phyloP scores from a whole-genome alignment of 176 grass and related monocot species.

The Carex scoparia region DNA sequence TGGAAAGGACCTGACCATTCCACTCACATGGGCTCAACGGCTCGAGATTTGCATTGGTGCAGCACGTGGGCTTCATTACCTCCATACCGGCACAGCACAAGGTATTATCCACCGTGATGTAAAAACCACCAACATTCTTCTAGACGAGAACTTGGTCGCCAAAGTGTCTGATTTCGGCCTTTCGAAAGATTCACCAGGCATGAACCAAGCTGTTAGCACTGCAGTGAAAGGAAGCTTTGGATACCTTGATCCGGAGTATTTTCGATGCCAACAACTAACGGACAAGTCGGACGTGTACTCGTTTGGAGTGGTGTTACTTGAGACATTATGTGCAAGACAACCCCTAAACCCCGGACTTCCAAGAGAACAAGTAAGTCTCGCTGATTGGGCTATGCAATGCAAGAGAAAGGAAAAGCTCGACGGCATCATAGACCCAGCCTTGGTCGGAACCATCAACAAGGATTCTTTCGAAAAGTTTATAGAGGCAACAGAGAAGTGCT shows the following conservation, averaged over 20 bases:
- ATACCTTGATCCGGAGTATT: conserved; percentile 40
- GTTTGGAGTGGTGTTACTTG: conserved; percentile 42
- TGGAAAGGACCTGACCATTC: conserved; percentile 28
- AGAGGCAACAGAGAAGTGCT: conserved; percentile 90
- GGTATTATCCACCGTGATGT: conserved; percentile 99
- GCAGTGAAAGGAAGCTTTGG: conserved; percentile 58
- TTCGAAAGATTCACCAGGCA: conserved; percentile 73
- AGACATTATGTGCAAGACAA: conserved; percentile 28
- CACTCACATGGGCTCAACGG: conserved; percentile 75
- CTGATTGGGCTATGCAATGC: conserved; percentile 63
- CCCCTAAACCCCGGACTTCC: conserved; percentile 14
- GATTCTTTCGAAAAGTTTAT: conserved; percentile 81
- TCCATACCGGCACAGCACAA: conserved; percentile 88
- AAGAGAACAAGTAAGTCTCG: conserved; percentile 32
- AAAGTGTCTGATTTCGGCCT: conserved; percentile 89
- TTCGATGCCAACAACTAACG: conserved; percentile 22
- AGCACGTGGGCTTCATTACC: conserved; percentile 82
- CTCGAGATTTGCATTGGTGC: conserved; percentile 85
- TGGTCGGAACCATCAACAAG: conserved; percentile 70
- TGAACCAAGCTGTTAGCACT: conserved; percentile 88
- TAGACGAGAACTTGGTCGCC: conserved; percentile 78
- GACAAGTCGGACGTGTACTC: conserved; percentile 39
- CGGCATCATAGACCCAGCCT: conserved; percentile 80
- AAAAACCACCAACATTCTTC: conserved; percentile 95
- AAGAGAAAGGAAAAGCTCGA: conserved; percentile 86